A percentile compares a stretch with the other conserved stretches of the same genome.
These are phyloP conservation scores for Clonostachys rosea DNA, from an alignment of 2,329 filamentous ascomycete genomes.

Conservation along the genomic window DNA sequence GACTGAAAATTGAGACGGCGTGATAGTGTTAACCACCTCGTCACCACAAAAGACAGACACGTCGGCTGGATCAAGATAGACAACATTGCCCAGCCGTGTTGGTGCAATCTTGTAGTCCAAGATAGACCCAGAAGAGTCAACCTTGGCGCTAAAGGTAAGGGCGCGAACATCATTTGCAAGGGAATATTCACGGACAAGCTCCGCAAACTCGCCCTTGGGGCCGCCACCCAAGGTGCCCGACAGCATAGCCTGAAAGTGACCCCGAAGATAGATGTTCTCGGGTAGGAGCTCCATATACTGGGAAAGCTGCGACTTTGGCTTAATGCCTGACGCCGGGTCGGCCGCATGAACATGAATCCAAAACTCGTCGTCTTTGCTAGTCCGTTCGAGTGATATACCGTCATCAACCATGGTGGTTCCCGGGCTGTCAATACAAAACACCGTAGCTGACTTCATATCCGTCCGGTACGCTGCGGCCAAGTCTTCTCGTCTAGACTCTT, in stretches of 20 bases:
- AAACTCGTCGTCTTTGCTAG: conserved; percentile 46
- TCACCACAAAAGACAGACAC: conserved; percentile 39
- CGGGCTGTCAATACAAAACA: conserved; percentile 70
- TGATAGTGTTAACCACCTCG: conserved; percentile 7
- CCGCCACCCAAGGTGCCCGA: conserved; percentile 4
- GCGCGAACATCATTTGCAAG: conserved; percentile 44
- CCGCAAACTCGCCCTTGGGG: conserved; percentile 22
- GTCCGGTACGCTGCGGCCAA: conserved; percentile 51
- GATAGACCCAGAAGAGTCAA: conserved; percentile 47
- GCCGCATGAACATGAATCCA: conserved; percentile 80
- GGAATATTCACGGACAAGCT: conserved; percentile 47
- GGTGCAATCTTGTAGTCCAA: conserved; percentile 51
- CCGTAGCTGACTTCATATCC: conserved; percentile 41
- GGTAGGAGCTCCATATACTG: conserved; percentile 57
- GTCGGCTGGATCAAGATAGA: conserved; percentile 50
- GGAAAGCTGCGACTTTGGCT: conserved; percentile 51
- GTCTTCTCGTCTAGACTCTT: conserved; percentile 32
- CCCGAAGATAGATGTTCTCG: conserved; percentile 56
- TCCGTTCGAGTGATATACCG: conserved; percentile 65
- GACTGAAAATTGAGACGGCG: neutral
- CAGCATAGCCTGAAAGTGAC: conserved; percentile 55
- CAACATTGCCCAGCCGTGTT: conserved; percentile 46
- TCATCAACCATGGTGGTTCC: conserved; percentile 72
- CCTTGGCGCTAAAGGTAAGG: conserved; percentile 58
- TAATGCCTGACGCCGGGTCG: conserved; percentile 69